Conservation (phyloP, 352 stramenopile species). For the Phytophthora europaea region DNA sequence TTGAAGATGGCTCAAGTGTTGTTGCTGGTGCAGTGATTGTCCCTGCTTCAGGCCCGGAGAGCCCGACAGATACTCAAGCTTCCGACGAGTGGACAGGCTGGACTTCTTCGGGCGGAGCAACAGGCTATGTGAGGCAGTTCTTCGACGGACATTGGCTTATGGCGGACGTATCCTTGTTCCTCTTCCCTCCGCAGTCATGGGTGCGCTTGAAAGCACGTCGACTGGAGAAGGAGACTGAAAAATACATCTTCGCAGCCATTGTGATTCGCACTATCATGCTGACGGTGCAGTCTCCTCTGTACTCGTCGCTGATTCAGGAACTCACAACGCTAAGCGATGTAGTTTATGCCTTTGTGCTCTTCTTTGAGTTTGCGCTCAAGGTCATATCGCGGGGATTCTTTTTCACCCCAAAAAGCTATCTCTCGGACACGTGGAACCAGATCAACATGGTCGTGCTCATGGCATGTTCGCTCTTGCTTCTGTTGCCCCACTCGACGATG, state of each 20-base stretch:
- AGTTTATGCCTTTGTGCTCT: slow-evolving; percentile 74
- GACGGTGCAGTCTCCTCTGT: slow-evolving; percentile 81
- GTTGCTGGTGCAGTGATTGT: not conserved
- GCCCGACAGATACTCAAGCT: slow-evolving; percentile 14
- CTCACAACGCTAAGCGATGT: slow-evolving; percentile 81
- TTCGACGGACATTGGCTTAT: slow-evolving; percentile 81
- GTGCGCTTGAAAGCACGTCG: slow-evolving; percentile 75
- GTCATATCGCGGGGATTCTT: slow-evolving; percentile 82
- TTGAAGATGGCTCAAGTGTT: slow-evolving; percentile 18
- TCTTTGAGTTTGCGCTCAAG: slow-evolving; percentile 90
- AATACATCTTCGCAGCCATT: slow-evolving; percentile 87
- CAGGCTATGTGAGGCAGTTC: slow-evolving; percentile 56
- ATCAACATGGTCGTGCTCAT: slow-evolving; percentile 88
- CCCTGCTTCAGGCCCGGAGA: slow-evolving; percentile 14
- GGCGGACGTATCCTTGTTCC: slow-evolving; percentile 80
- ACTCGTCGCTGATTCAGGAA: slow-evolving; percentile 84
- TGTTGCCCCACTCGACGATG: slow-evolving; percentile 84
- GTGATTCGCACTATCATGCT: slow-evolving; percentile 81
- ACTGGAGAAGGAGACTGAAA: slow-evolving; percentile 86
- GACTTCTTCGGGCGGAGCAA: slow-evolving; percentile 24
- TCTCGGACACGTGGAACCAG: slow-evolving; percentile 87
- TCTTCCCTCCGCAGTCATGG: slow-evolving; percentile 77
- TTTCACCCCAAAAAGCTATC: slow-evolving; percentile 83
- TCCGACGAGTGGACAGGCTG: slow-evolving; percentile 36
- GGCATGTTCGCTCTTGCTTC: slow-evolving; percentile 73